Base-by-base conservation (phyloP, 2,329 filamentous ascomycete genomes). In the Cladophialophora carrionii region DNA sequence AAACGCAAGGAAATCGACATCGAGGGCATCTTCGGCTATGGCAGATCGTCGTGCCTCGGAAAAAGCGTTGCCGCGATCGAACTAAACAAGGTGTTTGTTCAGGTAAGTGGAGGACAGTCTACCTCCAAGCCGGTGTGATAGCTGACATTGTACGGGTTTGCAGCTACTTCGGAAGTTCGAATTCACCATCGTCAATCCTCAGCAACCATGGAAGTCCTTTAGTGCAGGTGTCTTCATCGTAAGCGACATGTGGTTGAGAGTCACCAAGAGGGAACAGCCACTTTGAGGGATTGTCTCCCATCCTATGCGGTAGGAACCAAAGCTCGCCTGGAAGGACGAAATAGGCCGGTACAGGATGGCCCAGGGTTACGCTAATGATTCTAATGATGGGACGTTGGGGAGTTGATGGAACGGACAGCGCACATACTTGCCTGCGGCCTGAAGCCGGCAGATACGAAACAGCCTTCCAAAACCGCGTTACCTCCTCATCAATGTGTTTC, bases 1-100 rank as follows among this genome's bases (percentile, higher is more conserved):
- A 71, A 74, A 17, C 73, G 73, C 17, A 82, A 81, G 75, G 73
- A 76, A 31, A 71, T 73, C 43, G 78, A 76, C 1, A 72, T 78
- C 57, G 81, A 82, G 55, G 72, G 81, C 14, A 73, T 80, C 0
- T 84, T 83, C 71, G 78, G 78, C 17, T 74, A 77, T n/a, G 81
- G 82, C 0, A 77, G 76, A 34, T 80, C 75, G 64, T 72, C 76
- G 69, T 83, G 82, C 66, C 70, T 83, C n/a, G 82, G 82, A 4
- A 80, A 77, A 70, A 73, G 77, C 0, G 80, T 84, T 62, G 81
- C 81, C 0, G 70, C 80, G 59, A 80, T 83, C 75, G 81, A 83
- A 71, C 68, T 84, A 54, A 77, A 81, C 66, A 84, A 84, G 66
- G 74, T 78, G 3, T 71, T 82, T 54, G 78, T 81, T 17, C 80